Evolutionary conservation across 805 yeast genomes (phyloP).

Genomic region (Isabelozyma pseudorhagii): DNA sequence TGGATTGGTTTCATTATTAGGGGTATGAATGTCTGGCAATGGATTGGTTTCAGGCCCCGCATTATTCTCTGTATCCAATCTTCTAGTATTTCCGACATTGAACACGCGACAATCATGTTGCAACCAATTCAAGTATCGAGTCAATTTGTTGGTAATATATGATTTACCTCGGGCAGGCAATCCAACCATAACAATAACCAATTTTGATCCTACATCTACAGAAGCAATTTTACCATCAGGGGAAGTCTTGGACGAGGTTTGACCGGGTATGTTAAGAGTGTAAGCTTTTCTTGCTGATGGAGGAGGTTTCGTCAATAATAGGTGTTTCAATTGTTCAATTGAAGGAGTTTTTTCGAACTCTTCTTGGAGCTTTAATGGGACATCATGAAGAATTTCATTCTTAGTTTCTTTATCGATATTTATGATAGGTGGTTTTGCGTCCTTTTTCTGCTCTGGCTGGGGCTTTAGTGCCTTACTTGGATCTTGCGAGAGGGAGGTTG

Average conservation of each 20-base stretch:
- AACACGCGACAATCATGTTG: slow-evolving; percentile 88
- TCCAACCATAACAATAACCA: slow-evolving; percentile 96
- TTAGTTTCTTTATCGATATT: slow-evolving; percentile 15
- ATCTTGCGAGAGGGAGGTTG: not conserved
- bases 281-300: slow-evolving; percentile 60
- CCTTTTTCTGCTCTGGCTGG: not conserved
- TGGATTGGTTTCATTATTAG: slow-evolving; percentile 20
- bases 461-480: not conserved
- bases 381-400: slow-evolving; percentile 30
- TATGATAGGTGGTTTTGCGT: not conserved
- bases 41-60: slow-evolving; percentile 73
- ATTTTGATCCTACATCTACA: slow-evolving; percentile 72
- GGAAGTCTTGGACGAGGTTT: slow-evolving; percentile 73
- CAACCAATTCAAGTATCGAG: slow-evolving; percentile 89
- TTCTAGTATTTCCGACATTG: slow-evolving; percentile 92
- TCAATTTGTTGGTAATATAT: slow-evolving; percentile 85
- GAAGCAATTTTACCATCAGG: slow-evolving; percentile 70
- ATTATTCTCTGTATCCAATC: slow-evolving; percentile 59
- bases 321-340: slow-evolving; percentile 33
- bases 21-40: slow-evolving; percentile 40
- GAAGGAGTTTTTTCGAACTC: slow-evolving; percentile 41
- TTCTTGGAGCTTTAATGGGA: slow-evolving; percentile 31
- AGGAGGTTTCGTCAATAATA: slow-evolving; percentile 34
- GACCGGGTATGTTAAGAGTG: slow-evolving; percentile 89
- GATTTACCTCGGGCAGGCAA: slow-evolving; percentile 94